Conservation (phyloP, 2,329 filamentous ascomycete species). For the Xylaria sp. region DNA sequence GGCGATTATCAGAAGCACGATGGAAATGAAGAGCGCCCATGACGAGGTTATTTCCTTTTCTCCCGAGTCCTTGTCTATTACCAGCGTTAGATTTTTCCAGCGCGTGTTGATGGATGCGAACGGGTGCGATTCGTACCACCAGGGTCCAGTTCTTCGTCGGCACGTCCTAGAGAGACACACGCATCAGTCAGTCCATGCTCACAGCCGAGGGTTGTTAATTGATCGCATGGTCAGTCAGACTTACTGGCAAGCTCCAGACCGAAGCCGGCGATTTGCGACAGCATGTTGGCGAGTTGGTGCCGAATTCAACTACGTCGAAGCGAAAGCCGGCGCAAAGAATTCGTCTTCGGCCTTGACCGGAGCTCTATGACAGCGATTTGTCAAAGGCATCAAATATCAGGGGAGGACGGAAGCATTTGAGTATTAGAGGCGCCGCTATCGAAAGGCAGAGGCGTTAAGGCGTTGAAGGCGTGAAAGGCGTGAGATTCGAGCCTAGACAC, state of each 20-base stretch:
- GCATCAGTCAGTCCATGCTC: slow-evolving; percentile 6
- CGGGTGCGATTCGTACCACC: slow-evolving; percentile 47
- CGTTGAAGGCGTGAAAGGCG: not conserved
- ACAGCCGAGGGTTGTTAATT: not conserved
- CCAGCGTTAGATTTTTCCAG: slow-evolving; percentile 31
- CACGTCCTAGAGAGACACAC: slow-evolving; percentile 45
- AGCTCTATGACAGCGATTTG: slow-evolving; percentile 32
- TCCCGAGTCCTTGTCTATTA: slow-evolving; percentile 75
- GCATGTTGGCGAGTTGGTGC: slow-evolving; percentile 41
- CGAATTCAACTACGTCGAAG: slow-evolving; percentile 28
- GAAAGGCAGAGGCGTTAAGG: not conserved
- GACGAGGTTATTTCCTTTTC: slow-evolving; percentile 95
- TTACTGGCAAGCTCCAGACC: slow-evolving; percentile 48
- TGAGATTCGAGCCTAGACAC: slow-evolving; percentile 1
- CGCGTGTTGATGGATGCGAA: slow-evolving; percentile 5
- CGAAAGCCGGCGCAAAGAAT: slow-evolving; percentile 25
- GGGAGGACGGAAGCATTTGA: slow-evolving; percentile 17
- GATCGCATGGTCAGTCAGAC: slow-evolving; percentile 29
- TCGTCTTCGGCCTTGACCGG: slow-evolving; percentile 31
- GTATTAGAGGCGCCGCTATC: slow-evolving; percentile 1
- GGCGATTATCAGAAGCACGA: slow-evolving; percentile 89
- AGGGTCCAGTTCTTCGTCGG: slow-evolving; percentile 53
- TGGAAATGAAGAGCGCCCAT: slow-evolving; percentile 97
- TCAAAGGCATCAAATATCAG: slow-evolving; percentile 34
- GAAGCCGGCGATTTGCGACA: slow-evolving; percentile 45